Base-by-base conservation (phyloP, 148 eudicot species). In the Agrostemma githago region DNA sequence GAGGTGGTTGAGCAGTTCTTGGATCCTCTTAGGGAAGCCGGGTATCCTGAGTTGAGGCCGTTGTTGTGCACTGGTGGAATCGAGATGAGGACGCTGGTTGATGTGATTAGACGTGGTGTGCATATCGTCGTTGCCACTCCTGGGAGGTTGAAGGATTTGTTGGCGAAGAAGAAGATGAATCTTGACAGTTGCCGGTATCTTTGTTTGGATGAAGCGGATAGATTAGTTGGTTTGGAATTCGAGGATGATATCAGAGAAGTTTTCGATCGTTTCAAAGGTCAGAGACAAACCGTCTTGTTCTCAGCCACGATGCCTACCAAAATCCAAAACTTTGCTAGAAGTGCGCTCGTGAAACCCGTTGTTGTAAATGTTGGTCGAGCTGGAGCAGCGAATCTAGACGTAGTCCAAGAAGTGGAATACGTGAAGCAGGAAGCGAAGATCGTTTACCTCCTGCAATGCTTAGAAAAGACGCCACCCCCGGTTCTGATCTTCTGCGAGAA, bases 71-170 rank as follows among this genome's bases (percentile, higher is more conserved):
- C 91, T 67, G 98, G 98, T 17, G 96, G 98, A 39, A 85, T 93
- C 44, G 96, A 93, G 76, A 88, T 90, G 94, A 78, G 83, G 59
- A 82, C 91, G 0, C 97, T 91, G 62, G 58, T 93, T 53, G 98
- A 93, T 40, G 75, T 87, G 64, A 93, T 91, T 53, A 89, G 84
- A 75, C 86, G 58, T 74, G 95, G 98, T 61, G 94, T 93, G 34
- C 98, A 93, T 77, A 93, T 90, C 9, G 98, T 93, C 56, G 94
- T 90, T 80, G 98, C 98, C 68, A 93, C 98, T 74, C 98, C 98
- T 16, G 98, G 98, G 44, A 85, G 98, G 82, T 79, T 92, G 54
- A 93, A 93, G 87, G 98, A 93, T 58, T 72, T 90, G 87, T 87
- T 93, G 57, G 93, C 90, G 5, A 93, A 93, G 74, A 80, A 80